Conservation (phyloP, 1,139 yeast species). For the Nakaseomyces kungkrabaensis region DNA sequence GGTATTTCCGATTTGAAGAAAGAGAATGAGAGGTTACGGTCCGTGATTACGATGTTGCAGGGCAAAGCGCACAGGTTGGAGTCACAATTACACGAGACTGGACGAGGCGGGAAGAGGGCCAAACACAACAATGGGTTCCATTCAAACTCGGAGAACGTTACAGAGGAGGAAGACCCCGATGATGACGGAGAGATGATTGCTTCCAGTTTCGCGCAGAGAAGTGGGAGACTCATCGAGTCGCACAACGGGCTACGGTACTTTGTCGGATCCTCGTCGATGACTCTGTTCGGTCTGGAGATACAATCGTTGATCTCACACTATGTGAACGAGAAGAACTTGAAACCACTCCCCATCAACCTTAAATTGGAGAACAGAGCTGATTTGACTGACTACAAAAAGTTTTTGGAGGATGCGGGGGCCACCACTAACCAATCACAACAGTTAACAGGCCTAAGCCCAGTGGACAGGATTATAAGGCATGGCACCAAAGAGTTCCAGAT, state of each 20-base stretch:
- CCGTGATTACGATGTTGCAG: constrained; percentile 23
- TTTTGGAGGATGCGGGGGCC: constrained; percentile 1
- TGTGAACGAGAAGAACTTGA: constrained; percentile 12
- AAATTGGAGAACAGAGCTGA: constrained; percentile 1
- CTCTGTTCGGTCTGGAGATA: constrained; percentile 65
- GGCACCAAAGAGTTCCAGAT: not conserved
- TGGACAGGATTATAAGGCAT: not conserved
- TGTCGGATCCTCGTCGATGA: constrained; percentile 76
- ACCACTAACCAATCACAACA: not conserved
- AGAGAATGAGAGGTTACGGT: constrained; percentile 49
- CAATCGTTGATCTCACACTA: constrained; percentile 39
- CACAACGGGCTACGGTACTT: constrained; percentile 66
- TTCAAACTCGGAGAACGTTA: not conserved
- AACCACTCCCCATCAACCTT: constrained; percentile 11
- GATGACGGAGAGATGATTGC: constrained; percentile 38
- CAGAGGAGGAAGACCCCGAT: constrained; percentile 1
- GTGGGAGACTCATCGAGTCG: constrained; percentile 61
- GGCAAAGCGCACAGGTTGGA: not conserved
- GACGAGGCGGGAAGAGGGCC: not conserved
- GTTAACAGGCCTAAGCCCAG: not conserved
- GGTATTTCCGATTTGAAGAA: constrained; percentile 41
- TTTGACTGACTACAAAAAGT: not conserved
- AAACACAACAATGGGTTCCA: not conserved
- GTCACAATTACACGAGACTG: not conserved
- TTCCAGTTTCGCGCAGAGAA: constrained; percentile 58